Percentiles rank a stretch among this genome's conserved stretches.
Conservation (phyloP, 1,284 basidiomycete genomes). For the Cryptococcus sp. region DNA sequence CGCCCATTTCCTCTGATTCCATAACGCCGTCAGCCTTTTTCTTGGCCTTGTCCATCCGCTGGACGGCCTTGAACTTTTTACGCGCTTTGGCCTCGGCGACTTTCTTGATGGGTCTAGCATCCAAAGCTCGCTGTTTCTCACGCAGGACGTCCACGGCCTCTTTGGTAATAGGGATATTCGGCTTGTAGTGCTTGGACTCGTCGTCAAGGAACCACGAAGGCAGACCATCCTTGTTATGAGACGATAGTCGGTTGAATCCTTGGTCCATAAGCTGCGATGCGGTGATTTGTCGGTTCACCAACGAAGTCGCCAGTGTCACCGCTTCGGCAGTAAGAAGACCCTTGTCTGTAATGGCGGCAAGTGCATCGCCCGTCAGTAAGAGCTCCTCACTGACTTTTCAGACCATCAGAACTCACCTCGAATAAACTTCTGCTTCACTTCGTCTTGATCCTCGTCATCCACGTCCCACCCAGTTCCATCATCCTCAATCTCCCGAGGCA, state of each 20-base stretch:
- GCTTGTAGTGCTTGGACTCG: slow-evolving; percentile 87
- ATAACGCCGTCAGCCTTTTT: slow-evolving; percentile 96
- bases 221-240: slow-evolving; percentile 86
- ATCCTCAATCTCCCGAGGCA: slow-evolving; percentile 64
- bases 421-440: slow-evolving; percentile 68
- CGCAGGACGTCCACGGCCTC: slow-evolving; percentile 86
- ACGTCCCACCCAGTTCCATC: slow-evolving; percentile 76
- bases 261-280: slow-evolving; percentile 88
- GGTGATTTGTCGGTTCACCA: slow-evolving; percentile 90
- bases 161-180: slow-evolving; percentile 95
- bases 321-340: slow-evolving; percentile 90
- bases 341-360: slow-evolving; percentile 70
- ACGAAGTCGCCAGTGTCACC: slow-evolving; percentile 83
- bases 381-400: too few species aligned
- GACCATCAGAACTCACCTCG: slow-evolving; percentile 60
- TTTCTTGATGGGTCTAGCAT: slow-evolving; percentile 98
- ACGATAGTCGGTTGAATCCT: slow-evolving; percentile 91
- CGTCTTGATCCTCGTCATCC: slow-evolving; percentile 75
- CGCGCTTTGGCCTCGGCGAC: slow-evolving; percentile 97
- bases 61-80: slow-evolving; percentile 88
- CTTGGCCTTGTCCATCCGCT: slow-evolving; percentile 86
- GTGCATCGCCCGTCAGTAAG: neutral
- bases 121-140: slow-evolving; percentile 87
- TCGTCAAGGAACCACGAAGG: slow-evolving; percentile 98
- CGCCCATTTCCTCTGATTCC: slow-evolving; percentile 83